phyloP scores from a whole-genome alignment of 73 alveolate species.

The Paramecium sonneborni region DNA sequence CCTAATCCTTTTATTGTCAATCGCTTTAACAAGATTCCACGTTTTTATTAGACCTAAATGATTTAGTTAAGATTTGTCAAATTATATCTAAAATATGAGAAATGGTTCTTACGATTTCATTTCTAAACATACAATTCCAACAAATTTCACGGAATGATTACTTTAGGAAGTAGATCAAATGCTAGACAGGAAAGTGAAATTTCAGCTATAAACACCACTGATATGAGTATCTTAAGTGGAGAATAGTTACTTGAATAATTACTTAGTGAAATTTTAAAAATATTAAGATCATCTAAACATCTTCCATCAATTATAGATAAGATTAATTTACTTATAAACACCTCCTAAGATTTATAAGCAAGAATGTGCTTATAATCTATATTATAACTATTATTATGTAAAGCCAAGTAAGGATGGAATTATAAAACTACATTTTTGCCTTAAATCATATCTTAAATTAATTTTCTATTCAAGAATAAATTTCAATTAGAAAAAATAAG shows the following conservation, averaged over 20 bases:
- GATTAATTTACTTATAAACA: neutral
- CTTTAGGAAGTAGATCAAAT: neutral
- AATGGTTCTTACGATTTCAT: neutral
- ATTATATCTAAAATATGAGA: constrained; percentile 18
- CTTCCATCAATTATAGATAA: neutral
- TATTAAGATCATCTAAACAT: neutral
- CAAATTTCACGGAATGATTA: neutral
- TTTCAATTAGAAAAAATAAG: neutral
- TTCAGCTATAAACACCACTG: neutral
- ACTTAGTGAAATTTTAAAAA: neutral
- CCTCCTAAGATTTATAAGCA: neutral
- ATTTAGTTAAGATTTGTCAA: constrained; percentile 11
- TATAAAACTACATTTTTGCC: neutral
- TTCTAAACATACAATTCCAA: neutral
- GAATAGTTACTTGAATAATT: neutral
- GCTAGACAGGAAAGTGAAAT: neutral
- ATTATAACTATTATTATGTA: neutral
- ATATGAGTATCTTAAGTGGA: neutral
- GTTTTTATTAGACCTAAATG: neutral
- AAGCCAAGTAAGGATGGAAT: neutral
- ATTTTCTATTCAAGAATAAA: neutral
- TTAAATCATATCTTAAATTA: neutral
- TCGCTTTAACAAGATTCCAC: neutral
- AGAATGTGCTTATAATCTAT: neutral
- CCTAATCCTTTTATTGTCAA: neutral